Conservation (phyloP, 345 rosid genomes). For the Eutrema heterophyllum region DNA sequence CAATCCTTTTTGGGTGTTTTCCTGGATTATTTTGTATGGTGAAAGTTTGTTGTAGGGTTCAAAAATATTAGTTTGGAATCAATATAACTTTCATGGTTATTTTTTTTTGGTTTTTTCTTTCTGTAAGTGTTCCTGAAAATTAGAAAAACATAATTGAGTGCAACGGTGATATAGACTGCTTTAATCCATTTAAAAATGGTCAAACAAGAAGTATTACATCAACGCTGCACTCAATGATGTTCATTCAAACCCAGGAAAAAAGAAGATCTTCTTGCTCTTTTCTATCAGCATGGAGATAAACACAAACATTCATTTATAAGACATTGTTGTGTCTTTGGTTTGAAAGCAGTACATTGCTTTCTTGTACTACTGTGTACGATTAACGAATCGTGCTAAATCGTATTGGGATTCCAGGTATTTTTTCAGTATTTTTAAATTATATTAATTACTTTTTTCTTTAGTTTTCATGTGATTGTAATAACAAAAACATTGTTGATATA, state of each 20-base stretch:
- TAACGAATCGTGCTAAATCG: background rate
- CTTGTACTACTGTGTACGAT: slow-evolving; percentile 19
- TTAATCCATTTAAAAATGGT: slow-evolving; percentile 7
- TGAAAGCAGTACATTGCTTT: slow-evolving; percentile 19
- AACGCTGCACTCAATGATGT: slow-evolving; percentile 78
- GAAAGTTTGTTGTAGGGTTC: slow-evolving; percentile 7
- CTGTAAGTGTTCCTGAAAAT: background rate
- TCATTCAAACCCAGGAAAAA: slow-evolving; percentile 23
- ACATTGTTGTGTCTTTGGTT: slow-evolving; percentile 11
- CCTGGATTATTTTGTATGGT: slow-evolving; percentile 14
- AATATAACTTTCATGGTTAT: background rate
- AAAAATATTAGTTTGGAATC: background rate
- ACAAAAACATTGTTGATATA: background rate
- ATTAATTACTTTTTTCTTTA: background rate
- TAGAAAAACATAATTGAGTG: slow-evolving; percentile 27
- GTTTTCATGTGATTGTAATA: background rate
- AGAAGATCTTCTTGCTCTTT: background rate
- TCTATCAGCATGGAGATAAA: background rate
- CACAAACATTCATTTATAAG: background rate
- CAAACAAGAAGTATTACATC: slow-evolving; percentile 34
- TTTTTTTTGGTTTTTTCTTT: background rate
- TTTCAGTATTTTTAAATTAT: background rate
- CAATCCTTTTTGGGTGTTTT: background rate
- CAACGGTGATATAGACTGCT: slow-evolving; percentile 12
- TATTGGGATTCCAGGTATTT: background rate